Evolutionary conservation across 2,329 filamentous ascomycete species (phyloP), one percentile per base, ranked within the genome.

Genomic region (Drechslerella coelobrocha): DNA sequence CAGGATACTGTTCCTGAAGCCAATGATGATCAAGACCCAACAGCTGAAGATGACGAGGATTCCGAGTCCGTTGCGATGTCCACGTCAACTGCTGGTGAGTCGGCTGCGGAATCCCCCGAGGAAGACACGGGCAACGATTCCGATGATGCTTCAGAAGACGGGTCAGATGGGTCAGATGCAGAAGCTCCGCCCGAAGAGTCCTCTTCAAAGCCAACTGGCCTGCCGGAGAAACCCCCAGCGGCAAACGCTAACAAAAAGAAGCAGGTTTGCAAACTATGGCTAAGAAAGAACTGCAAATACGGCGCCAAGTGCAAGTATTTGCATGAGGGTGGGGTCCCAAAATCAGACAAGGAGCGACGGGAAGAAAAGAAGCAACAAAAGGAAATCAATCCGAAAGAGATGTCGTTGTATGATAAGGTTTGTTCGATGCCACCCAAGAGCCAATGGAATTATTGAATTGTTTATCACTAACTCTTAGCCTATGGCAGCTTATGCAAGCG

Each of bases 311-410:
- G 65, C 52, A 69, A 69, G 31, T 69, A 69, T 24, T 52, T 69
- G 52, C 65, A 69, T 54, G 65, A 69, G 43, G 65, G 65, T 54
- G 57, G 65, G 37, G 65, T 69, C 48, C 65, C 65, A 29, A 69
- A 69, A 39, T 62, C 65, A 23, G 65, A 69, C 17, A 69, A 69
- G 34, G 65, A 69, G 37, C 57, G 65, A 45, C 43, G 65, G 23
- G 65, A 69, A 50, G 65, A 69, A 43, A 69, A 69, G 59, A 69
- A 69, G 27, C 57, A 69, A 37, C 65, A 62, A 47, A 69, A 69
- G 10, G 65, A 69, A 19, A 52, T 29, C 9, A 69, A 69, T 12
- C 57, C 59, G n/a, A 69, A 69, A 41, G 65, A 69, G 1, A 29
- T 69, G 47, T 57, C 65, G 26, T 47, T 69, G 2, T 69, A 69